Conservation (phyloP, 164 flowering plant genomes). For the Tetrastigma voinierianum region DNA sequence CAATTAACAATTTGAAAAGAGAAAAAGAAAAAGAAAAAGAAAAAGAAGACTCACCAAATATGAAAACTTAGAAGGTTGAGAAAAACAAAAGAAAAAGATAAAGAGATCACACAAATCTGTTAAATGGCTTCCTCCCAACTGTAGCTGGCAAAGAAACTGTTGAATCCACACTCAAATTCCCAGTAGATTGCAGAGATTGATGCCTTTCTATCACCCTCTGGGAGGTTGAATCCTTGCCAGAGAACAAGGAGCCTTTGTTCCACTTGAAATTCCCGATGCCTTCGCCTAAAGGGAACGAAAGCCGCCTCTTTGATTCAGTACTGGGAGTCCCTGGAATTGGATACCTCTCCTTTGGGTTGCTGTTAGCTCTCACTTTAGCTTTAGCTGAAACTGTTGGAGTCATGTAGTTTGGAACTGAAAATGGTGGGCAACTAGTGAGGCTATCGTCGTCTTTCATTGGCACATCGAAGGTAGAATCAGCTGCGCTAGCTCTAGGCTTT, state of each 20-base stretch:
- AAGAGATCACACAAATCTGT: conserved; percentile 73
- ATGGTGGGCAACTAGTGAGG: conserved; percentile 91
- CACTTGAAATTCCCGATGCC: conserved; percentile 65
- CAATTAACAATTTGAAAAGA: conserved; percentile 9
- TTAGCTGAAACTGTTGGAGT: conserved; percentile 78
- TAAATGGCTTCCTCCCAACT: conserved; percentile 83
- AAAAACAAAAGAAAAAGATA: conserved; percentile 9
- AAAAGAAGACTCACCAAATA: conserved; percentile 1
- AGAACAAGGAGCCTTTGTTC: conserved; percentile 58
- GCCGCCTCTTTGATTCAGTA: conserved; percentile 48
- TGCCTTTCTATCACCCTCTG: conserved; percentile 35
- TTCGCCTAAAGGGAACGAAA: conserved; percentile 65
- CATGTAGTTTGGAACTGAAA: conserved; percentile 90
- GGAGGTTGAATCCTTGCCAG: conserved; percentile 47
- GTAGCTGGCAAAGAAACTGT: conserved; percentile 74
- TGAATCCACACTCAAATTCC: conserved; percentile 78
- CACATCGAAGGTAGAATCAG: conserved; percentile 34
- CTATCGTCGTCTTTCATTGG: conserved; percentile 79
- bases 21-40: not conserved
- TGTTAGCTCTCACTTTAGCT: conserved; percentile 63
- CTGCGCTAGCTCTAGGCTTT: conserved; percentile 39
- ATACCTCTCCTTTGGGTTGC: conserved; percentile 49
- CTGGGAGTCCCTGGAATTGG: conserved; percentile 44
- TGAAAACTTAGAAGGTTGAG: conserved; percentile 1
- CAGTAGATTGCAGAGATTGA: conserved; percentile 49